Conservation (phyloP, 1,284 basidiomycete genomes). For the Stereum hirsutum region DNA sequence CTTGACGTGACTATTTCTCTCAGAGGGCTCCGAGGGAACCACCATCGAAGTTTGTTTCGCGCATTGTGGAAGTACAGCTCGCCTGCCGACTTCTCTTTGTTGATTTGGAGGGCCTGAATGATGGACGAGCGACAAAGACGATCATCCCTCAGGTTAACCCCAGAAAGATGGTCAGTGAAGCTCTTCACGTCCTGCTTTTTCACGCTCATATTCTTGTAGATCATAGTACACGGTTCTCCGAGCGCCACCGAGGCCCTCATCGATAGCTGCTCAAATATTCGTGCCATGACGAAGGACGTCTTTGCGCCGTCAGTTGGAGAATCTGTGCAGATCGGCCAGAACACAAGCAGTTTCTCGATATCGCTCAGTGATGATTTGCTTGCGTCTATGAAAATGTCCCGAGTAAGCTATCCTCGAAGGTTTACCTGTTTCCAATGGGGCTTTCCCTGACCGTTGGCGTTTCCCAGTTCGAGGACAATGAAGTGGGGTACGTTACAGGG, state of each 20-base stretch:
- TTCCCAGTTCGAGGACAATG: conserved; percentile 89
- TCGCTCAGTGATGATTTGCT: conserved; percentile 87
- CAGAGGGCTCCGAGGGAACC: conserved; percentile 72
- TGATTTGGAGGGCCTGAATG: conserved; percentile 94
- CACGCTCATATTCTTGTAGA: conserved; percentile 36
- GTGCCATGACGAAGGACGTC: conserved; percentile 87
- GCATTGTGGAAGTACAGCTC: conserved; percentile 67
- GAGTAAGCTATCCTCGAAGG: no score
- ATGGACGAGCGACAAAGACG: conserved; percentile 93
- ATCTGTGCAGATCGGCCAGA: conserved; percentile 85
- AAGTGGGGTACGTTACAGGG: conserved; percentile 87
- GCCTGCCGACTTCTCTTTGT: conserved; percentile 84
- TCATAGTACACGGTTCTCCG: conserved; percentile 74
- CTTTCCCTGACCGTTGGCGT: conserved; percentile 8
- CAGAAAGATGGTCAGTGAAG: conserved; percentile 70
- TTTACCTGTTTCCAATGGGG: conserved; percentile 2
- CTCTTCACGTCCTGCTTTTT: not conserved
- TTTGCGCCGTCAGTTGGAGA: conserved; percentile 71
- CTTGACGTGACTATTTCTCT: conserved; percentile 4
- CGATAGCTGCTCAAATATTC: conserved; percentile 72
- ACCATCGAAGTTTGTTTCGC: conserved; percentile 86
- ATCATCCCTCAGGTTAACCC: conserved; percentile 97
- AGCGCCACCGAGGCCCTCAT: conserved; percentile 66
- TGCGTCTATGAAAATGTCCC: conserved; percentile 77
- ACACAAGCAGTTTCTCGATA: conserved; percentile 91